Conservation (phyloP, 108 stramenopile species). For the Tribonema minus region DNA sequence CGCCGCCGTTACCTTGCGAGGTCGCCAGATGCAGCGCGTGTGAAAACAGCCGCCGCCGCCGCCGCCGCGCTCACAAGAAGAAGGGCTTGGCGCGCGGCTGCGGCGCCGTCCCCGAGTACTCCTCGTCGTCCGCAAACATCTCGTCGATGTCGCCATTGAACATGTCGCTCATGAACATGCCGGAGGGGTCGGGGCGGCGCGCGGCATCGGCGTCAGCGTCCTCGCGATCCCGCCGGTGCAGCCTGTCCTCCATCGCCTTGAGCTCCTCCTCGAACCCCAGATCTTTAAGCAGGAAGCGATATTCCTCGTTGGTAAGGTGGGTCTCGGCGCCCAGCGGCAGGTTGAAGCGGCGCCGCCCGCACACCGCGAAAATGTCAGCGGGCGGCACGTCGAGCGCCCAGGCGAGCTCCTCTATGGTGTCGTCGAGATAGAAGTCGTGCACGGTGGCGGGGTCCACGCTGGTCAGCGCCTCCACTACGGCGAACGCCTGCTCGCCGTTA, state of each 20-base stretch:
- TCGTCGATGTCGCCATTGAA: background rate
- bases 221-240: background rate
- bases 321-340: slow-evolving; percentile 79
- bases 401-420: slow-evolving; percentile 63
- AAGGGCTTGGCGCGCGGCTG: background rate
- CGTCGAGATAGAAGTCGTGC: slow-evolving; percentile 70
- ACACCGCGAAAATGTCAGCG: slow-evolving; percentile 63
- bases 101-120: background rate
- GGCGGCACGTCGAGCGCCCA: slow-evolving; percentile 52
- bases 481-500: slow-evolving; percentile 81
- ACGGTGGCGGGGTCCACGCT: slow-evolving; percentile 68
- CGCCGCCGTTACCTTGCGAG: background rate
- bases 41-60: background rate
- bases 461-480: slow-evolving; percentile 73
- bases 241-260: background rate
- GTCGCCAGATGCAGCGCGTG: background rate
- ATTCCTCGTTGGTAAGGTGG: slow-evolving; percentile 70
- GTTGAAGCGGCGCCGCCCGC: slow-evolving; percentile 72
- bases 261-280: background rate
- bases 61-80: background rate
- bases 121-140: too few species aligned
- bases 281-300: slow-evolving; percentile 65
- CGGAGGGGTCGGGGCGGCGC: background rate
- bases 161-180: background rate
- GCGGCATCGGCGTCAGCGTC: background rate